Base-by-base conservation (phyloP, 2,329 filamentous ascomycete species). In the Scedosporium minutisporum region DNA sequence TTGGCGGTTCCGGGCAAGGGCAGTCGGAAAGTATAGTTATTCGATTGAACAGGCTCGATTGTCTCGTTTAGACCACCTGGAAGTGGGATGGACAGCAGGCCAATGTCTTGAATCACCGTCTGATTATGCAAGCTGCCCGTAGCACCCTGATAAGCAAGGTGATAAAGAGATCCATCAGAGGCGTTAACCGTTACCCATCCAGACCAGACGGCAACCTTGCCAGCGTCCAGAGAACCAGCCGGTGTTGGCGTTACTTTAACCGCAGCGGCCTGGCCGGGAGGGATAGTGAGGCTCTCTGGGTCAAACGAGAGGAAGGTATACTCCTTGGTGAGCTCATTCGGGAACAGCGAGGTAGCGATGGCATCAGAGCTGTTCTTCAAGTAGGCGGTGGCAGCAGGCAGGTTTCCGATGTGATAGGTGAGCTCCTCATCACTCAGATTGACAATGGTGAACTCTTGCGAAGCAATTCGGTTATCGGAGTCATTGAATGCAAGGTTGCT, bases 401-500 rank as follows among this genome's bases (percentile, higher is more conserved):
- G 71, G 64, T 85, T 76, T 27, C 75, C 76, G 10, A 88, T 72
- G 6, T 75, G 74, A 71, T 85, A 86, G 5, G 79, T 80, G 59
- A 84, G 70, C 0, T 75, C 70, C 25, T 75, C 73, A 16, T 71
- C 71, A 57, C 80, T 82, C 4, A 75, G 75, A 74, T 88, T 88
- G 67, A 72, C 77, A 66, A 88, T 76, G 46, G 75, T 79, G 68
- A 88, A 85, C 65, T 79, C 78, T 53, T 79, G 73, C 2, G 73
- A 74, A 10, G 75, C 71, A 57, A 71, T 70, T 65, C 85, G 80
- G 74, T 87, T 70, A 65, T 83, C 81, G 0, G 84, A 85, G 70
- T 88, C 85, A 69, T 88, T 87, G 73, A 87, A 87, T 3, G 82
- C 79, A 14, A 88, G 72, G 69, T 80, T 82, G n/a, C 81, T 81